Conservation (phyloP, 176 grass and related monocot species). For the Oryza longistaminata region DNA sequence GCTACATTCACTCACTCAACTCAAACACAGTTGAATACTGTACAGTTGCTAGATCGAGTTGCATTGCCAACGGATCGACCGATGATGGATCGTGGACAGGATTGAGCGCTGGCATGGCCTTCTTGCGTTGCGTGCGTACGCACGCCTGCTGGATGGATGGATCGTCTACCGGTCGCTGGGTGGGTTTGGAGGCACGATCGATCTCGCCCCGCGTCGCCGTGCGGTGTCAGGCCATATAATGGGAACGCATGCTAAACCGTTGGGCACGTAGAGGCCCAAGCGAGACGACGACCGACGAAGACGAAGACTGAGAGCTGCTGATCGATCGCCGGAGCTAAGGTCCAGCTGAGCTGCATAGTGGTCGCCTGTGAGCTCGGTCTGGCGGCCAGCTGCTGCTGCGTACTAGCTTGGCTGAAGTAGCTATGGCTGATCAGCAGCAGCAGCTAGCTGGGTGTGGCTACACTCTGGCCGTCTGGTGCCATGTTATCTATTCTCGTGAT, state of each 20-base stretch:
- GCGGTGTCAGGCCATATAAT: constrained; percentile 52
- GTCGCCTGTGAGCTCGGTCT: not conserved
- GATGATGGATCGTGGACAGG: not conserved
- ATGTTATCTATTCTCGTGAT: constrained; percentile 47
- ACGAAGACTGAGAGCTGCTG: not conserved
- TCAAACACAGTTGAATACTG: not conserved
- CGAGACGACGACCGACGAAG: not conserved
- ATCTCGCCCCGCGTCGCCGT: not conserved
- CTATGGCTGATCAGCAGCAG: not conserved
- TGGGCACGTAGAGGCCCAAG: constrained; percentile 47
- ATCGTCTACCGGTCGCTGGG: not conserved
- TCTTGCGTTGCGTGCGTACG: not conserved
- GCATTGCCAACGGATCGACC: not conserved
- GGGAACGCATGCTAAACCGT: constrained; percentile 43
- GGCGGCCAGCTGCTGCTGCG: not conserved
- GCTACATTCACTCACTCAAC: not conserved
- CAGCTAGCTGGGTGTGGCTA: not conserved
- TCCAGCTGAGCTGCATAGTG: not conserved
- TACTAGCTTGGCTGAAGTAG: not conserved
- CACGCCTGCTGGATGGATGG: not conserved
- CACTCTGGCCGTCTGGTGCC: not conserved
- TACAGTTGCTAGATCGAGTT: not conserved
- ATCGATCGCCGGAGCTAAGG: not conserved
- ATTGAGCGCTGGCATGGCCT: not conserved
- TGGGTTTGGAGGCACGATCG: not conserved